These are phyloP conservation scores for Suillus brevipes DNA, from an alignment of 768 basidiomycete species.

Conservation along the genomic window DNA sequence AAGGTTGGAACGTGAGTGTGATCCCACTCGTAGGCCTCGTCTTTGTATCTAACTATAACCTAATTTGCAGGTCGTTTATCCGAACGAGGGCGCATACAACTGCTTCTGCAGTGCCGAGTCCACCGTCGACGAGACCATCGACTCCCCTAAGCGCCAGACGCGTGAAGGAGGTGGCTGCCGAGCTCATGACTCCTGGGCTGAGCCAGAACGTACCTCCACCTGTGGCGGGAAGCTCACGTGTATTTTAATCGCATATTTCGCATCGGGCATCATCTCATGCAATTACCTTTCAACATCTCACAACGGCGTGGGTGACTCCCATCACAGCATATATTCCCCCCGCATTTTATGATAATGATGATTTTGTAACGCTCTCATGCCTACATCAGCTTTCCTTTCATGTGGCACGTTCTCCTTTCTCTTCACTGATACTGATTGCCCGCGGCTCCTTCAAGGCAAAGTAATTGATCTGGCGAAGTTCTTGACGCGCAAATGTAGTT, in stretches of 20 bases:
- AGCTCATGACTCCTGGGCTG: constrained; percentile 14
- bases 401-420: neutral
- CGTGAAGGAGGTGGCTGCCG: constrained; percentile 64
- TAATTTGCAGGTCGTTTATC: constrained; percentile 29
- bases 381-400: neutral
- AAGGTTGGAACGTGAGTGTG: constrained; percentile 49
- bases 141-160: constrained; percentile 57
- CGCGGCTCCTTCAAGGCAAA: neutral
- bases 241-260: neutral
- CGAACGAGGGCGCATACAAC: constrained; percentile 40
- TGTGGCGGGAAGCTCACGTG: neutral
- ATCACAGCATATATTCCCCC: neutral
- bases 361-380: neutral
- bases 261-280: neutral
- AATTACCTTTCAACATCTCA: neutral
- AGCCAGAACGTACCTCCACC: neutral
- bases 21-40: constrained; percentile 11
- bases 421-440: neutral
- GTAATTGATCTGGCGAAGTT: neutral
- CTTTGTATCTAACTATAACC: constrained; percentile 3
- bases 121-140: constrained; percentile 12
- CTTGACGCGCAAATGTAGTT: neutral
- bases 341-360: neutral
- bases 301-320: neutral
- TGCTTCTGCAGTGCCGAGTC: constrained; percentile 19